Evolutionary conservation across 108 stramenopile genomes (phyloP).

Genomic region (Fragilariopsis cylindrus): DNA sequence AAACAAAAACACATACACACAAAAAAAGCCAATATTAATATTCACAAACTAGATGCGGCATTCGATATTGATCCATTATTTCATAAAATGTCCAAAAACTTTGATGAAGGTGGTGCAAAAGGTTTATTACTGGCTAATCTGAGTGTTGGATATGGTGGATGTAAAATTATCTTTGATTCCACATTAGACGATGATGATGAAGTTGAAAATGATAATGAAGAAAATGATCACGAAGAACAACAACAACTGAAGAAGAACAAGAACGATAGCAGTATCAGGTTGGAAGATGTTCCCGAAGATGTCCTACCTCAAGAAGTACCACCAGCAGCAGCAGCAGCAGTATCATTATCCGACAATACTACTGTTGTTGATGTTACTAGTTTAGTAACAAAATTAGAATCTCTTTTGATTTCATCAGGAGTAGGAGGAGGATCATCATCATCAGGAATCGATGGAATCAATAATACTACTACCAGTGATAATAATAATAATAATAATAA

Average conservation of each 20-base stretch:
- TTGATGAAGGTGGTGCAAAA: conserved; percentile 98
- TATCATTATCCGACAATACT: conserved; percentile 11
- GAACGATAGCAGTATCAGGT: not conserved
- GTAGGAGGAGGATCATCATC: not conserved
- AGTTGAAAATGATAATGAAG: not conserved
- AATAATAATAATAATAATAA: not conserved
- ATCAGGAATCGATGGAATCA: too few relatives aligned
- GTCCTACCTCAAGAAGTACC: not conserved
- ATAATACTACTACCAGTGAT: too few relatives aligned
- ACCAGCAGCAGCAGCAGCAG: too few relatives aligned
- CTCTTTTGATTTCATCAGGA: conserved; percentile 24
- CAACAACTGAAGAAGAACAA: not conserved
- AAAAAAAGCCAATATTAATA: conserved; percentile 80
- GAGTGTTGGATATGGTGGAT: conserved; percentile 75
- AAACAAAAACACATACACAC: not conserved
- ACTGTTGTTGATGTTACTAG: conserved; percentile 62
- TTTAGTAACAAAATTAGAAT: conserved; percentile 49
- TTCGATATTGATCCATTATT: conserved; percentile 97
- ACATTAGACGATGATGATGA: conserved; percentile 32
- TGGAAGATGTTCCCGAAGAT: too few relatives aligned
- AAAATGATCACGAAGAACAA: conserved; percentile 13
- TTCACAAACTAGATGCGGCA: conserved; percentile 90
- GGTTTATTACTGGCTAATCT: conserved; percentile 95
- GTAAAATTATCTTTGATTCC: conserved; percentile 93
- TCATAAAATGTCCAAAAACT: conserved; percentile 96